Evolutionary conservation across 805 yeast genomes (phyloP).

Genomic region (Saturnispora galanensis): DNA sequence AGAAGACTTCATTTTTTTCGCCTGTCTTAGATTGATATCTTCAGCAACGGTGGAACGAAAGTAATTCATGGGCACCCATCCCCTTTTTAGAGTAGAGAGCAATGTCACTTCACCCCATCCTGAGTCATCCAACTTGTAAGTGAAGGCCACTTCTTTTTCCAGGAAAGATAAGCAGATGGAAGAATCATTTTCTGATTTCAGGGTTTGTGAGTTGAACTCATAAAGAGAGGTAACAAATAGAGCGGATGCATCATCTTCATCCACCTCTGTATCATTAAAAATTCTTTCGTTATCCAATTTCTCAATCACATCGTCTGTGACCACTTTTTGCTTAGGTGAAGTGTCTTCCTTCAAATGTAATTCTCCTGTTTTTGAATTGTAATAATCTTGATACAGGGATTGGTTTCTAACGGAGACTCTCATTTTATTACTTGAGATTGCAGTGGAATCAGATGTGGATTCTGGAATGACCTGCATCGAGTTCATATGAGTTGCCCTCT

Average conservation of each 20-base stretch:
- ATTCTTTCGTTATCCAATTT: slow-evolving; percentile 7
- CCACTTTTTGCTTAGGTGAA: not conserved
- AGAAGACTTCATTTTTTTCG: slow-evolving; percentile 11
- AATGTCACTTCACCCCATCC: slow-evolving; percentile 87
- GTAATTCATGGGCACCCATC: slow-evolving; percentile 84
- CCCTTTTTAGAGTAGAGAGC: slow-evolving; percentile 51
- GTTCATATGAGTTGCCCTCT: slow-evolving; percentile 11
- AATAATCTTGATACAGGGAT: slow-evolving; percentile 18
- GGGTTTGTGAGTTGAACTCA: slow-evolving; percentile 31
- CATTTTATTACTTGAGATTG: slow-evolving; percentile 7
- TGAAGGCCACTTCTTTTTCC: slow-evolving; percentile 62
- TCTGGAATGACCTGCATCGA: not conserved
- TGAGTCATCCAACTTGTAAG: slow-evolving; percentile 67
- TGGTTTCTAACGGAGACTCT: slow-evolving; percentile 23
- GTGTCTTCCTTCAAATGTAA: slow-evolving; percentile 3
- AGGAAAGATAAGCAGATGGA: slow-evolving; percentile 67
- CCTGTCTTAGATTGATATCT: slow-evolving; percentile 13
- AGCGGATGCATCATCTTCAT: slow-evolving; percentile 27
- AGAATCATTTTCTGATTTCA: slow-evolving; percentile 57
- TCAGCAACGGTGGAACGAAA: slow-evolving; percentile 35
- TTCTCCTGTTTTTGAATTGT: slow-evolving; percentile 11
- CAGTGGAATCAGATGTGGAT: too few relatives aligned
- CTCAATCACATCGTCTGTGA: not conserved
- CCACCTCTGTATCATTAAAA: slow-evolving; percentile 8
- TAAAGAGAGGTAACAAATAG: slow-evolving; percentile 29